Evolutionary conservation across 2,329 filamentous ascomycete species (phyloP).

Genomic region (Colletotrichum tamarilloi): DNA sequence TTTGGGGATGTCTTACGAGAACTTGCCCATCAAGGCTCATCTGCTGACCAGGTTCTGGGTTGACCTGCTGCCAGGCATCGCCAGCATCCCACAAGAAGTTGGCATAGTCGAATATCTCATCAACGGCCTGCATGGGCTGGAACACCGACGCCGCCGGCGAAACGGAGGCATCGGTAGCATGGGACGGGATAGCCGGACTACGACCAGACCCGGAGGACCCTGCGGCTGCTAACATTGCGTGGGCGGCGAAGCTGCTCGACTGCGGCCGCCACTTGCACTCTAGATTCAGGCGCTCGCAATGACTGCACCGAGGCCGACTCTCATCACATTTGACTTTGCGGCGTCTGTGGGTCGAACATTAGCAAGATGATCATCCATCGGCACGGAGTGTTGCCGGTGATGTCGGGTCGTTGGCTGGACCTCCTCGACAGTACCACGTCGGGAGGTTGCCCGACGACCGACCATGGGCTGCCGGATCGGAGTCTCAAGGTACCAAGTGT

Average conservation of each 20-base stretch:
- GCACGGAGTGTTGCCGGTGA: background rate
- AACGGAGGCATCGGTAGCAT: conserved; percentile 42
- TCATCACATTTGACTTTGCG: conserved; percentile 68
- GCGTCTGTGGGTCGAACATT: conserved; percentile 46
- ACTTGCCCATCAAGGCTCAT: conserved; percentile 21
- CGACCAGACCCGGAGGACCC: conserved; percentile 38
- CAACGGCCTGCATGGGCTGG: conserved; percentile 47
- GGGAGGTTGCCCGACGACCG: background rate
- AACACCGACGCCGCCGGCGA: conserved; percentile 40
- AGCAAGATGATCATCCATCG: background rate
- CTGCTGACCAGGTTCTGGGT: conserved; percentile 31
- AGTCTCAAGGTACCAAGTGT: background rate
- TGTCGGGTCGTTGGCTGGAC: background rate
- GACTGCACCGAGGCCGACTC: conserved; percentile 61
- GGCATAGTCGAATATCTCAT: conserved; percentile 59
- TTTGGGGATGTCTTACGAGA: background rate
- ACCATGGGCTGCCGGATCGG: background rate
- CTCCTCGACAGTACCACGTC: background rate
- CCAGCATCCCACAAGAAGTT: conserved; percentile 60
- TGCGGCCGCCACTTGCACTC: conserved; percentile 62
- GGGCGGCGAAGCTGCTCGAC: conserved; percentile 12
- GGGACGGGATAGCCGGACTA: conserved; percentile 38
- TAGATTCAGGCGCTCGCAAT: conserved; percentile 64
- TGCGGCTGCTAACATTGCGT: conserved; percentile 36
- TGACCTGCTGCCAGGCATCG: conserved; percentile 47